phyloP scores from a whole-genome alignment of 306 rosid genomes.

The Citrullus amarus region DNA sequence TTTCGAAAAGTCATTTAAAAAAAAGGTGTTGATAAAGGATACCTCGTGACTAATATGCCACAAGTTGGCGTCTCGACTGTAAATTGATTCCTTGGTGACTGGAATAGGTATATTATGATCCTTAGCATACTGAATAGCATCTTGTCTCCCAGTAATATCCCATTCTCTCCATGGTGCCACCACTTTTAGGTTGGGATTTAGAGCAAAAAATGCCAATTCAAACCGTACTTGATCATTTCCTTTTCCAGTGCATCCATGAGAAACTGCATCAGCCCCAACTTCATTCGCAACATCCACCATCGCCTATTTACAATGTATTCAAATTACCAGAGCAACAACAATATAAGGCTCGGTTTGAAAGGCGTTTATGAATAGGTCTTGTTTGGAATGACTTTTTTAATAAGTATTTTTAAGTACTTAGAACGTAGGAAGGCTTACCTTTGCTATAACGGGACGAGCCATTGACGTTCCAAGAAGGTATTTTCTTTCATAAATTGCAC shows the following conservation, averaged over 20 bases:
- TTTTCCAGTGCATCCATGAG: slow-evolving; percentile 97
- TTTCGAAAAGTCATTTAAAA: too few species aligned
- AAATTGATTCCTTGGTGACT: slow-evolving; percentile 86
- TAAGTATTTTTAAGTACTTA: too few species aligned
- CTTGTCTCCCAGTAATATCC: slow-evolving; percentile 88
- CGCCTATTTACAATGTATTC: slow-evolving; percentile 25
- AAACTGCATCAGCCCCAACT: slow-evolving; percentile 97
- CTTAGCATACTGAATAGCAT: slow-evolving; percentile 89
- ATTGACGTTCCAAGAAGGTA: slow-evolving; percentile 90
- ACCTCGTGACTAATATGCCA: slow-evolving; percentile 99
- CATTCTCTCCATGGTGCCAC: slow-evolving; percentile 99
- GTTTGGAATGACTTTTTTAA: too few species aligned
- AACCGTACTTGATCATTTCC: slow-evolving; percentile 98
- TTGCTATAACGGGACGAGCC: slow-evolving; percentile 93
- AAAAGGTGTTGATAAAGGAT: background rate
- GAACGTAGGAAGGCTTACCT: slow-evolving; percentile 18
- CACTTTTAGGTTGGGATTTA: slow-evolving; percentile 77
- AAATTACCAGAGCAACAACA: too few species aligned
- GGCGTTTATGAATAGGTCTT: background rate
- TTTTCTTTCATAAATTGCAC: slow-evolving; percentile 90
- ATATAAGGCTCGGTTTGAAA: background rate
- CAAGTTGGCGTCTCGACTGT: slow-evolving; percentile 92
- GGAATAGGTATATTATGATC: slow-evolving; percentile 83
- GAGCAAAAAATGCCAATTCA: slow-evolving; percentile 89
- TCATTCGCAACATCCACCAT: slow-evolving; percentile 89